These are phyloP conservation scores for Lachnellula subtilissima DNA, from an alignment of 2,329 filamentous ascomycete species.

Conservation along the genomic window DNA sequence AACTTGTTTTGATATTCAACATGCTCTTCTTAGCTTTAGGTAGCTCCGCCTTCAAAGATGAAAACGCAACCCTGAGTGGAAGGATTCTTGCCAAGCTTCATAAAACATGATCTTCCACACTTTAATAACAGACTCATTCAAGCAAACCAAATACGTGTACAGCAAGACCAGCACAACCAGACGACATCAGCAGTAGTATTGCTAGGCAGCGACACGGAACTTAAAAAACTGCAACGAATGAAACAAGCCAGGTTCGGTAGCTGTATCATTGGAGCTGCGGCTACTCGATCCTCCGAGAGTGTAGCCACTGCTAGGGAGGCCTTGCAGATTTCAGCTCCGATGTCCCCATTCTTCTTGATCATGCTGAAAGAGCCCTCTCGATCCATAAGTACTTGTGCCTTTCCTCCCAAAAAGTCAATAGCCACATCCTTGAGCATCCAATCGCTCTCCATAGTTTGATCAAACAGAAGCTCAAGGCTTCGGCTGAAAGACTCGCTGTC, in stretches of 20 bases:
- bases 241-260: background rate
- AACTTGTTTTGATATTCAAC: too few relatives aligned
- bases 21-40: too few relatives aligned
- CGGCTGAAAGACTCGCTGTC: slow-evolving; percentile 6
- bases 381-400: slow-evolving; percentile 7
- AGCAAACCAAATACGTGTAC: background rate
- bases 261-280: background rate
- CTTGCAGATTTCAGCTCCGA: slow-evolving; percentile 9
- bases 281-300: too few relatives aligned
- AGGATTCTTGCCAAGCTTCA: background rate
- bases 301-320: too few relatives aligned
- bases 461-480: slow-evolving; percentile 8
- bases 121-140: background rate
- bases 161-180: background rate
- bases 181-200: background rate
- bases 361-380: slow-evolving; percentile 11
- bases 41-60: too few relatives aligned
- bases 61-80: too few relatives aligned
- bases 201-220: background rate
- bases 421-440: slow-evolving; percentile 8
- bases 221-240: background rate
- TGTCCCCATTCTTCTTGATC: slow-evolving; percentile 6
- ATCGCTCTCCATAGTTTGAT: slow-evolving; percentile 10
- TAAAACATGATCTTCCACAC: background rate
- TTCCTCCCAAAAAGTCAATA: slow-evolving; percentile 1